Evolutionary conservation across 2,329 filamentous ascomycete species (phyloP).

Genomic region (Xylaria arbuscula): DNA sequence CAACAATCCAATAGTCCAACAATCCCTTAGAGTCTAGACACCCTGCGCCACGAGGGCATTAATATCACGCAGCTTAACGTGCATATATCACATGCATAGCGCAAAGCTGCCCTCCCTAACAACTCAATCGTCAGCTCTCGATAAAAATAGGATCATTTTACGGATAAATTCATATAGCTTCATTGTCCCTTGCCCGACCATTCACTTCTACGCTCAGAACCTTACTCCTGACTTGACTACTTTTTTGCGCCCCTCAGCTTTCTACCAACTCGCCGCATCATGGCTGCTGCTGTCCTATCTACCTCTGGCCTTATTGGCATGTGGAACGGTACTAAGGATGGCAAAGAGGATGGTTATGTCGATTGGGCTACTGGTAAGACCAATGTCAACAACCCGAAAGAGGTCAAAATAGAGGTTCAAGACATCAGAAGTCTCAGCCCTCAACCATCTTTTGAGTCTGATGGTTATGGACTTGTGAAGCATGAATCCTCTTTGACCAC

Average conservation of each 20-base stretch:
- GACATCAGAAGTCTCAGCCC: conserved; percentile 44
- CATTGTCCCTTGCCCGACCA: conserved; percentile 15
- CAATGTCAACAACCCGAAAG: conserved; percentile 44
- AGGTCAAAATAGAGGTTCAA: conserved; percentile 45
- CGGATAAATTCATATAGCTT: conserved; percentile 34
- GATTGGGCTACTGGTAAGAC: conserved; percentile 45
- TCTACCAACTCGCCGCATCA: conserved; percentile 26
- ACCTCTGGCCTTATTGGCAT: conserved; percentile 47
- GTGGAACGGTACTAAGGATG: conserved; percentile 48
- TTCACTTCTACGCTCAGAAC: conserved; percentile 11
- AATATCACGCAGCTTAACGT: conserved; percentile 9
- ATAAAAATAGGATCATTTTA: conserved; percentile 13
- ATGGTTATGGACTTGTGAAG: conserved; percentile 46
- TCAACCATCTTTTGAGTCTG: conserved; percentile 40
- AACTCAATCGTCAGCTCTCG: neutral
- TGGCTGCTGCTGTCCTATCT: conserved; percentile 43
- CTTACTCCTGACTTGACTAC: conserved; percentile 1
- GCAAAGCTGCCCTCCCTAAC: conserved; percentile 2
- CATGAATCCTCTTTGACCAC: conserved; percentile 44
- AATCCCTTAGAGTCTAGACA: conserved; percentile 38
- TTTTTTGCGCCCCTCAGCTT: conserved; percentile 4
- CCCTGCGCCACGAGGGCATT: conserved; percentile 13
- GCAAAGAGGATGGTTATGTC: conserved; percentile 41
- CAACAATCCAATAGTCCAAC: conserved; percentile 31
- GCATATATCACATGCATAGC: conserved; percentile 22